Evolutionary conservation across 2,329 filamentous ascomycete genomes (phyloP).

Genomic region (Anisogramma anomala): DNA sequence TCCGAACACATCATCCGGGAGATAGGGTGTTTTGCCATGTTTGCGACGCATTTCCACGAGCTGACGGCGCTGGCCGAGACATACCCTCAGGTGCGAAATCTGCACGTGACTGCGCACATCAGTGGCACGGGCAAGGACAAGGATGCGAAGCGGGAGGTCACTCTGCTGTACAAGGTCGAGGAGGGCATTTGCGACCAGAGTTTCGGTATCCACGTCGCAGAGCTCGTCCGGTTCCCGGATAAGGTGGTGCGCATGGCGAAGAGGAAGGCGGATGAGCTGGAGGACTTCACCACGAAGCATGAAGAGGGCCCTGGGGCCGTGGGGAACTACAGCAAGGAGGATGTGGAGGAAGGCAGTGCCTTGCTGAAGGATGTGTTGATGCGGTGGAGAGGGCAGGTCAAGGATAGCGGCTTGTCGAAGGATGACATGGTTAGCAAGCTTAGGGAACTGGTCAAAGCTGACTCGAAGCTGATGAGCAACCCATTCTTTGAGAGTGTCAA

Average conservation of each 20-base stretch:
- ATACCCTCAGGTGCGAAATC: constrained; percentile 77
- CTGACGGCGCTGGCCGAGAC: constrained; percentile 81
- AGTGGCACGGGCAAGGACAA: constrained; percentile 32
- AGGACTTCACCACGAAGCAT: constrained; percentile 81
- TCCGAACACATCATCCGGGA: constrained; percentile 94
- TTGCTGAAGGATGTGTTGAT: constrained; percentile 74
- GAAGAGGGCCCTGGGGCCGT: constrained; percentile 38
- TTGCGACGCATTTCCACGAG: constrained; percentile 98
- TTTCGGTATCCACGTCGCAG: constrained; percentile 96
- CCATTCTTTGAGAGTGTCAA: constrained; percentile 61
- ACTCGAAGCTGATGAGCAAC: constrained; percentile 52
- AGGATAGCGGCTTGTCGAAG: constrained; percentile 48
- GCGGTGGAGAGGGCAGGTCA: constrained; percentile 72
- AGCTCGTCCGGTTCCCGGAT: constrained; percentile 88
- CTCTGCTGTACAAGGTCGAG: constrained; percentile 91
- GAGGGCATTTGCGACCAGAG: constrained; percentile 93
- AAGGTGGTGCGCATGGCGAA: constrained; percentile 99
- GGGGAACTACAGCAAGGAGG: constrained; percentile 61
- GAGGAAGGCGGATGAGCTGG: constrained; percentile 92
- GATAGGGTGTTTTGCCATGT: constrained; percentile 87
- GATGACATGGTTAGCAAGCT: constrained; percentile 70
- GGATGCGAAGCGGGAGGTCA: constrained; percentile 66
- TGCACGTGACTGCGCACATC: constrained; percentile 95
- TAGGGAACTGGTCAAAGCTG: constrained; percentile 64
- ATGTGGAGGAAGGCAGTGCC: constrained; percentile 79